Evolutionary conservation across 257 asterid genomes (phyloP), one percentile per base, ranked within the genome.

Genomic region (Nicotiana undulata): DNA sequence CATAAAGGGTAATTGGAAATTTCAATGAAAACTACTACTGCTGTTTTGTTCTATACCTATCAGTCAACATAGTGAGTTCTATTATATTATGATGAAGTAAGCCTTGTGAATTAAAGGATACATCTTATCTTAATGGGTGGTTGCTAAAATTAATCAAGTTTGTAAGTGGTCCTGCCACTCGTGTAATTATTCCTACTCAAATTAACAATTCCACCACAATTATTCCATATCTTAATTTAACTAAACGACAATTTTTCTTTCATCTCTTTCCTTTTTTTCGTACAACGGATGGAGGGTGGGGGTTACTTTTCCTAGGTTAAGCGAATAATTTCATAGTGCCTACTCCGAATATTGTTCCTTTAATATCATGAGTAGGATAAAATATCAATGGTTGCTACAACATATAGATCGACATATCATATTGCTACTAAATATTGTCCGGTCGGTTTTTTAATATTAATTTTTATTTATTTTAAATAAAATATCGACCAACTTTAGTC

Each of bases 21-120:
- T 13, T 70, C 55, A 52, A 74, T 31, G 64, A 20, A 37, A 64
- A 52, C 51, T 13, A 72, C 84, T 32, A 32, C 61, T 17, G 60
- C 16, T 63, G 34, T 52, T 32, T 26, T 28, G 22, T 28, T 20
- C 4, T 34, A 40, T 72, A 9, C 20, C 52, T 32, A 74, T 26
- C 26, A 16, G 77, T 81, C 63, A 72, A 8, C 46, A 59, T n/a
- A n/a, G n/a, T n/a, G n/a, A n/a, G n/a, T n/a, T n/a, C n/a, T n/a
- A n/a, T n/a, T n/a, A n/a, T n/a, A n/a, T n/a, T n/a, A n/a, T n/a
- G 63, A 72, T 87, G 79, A 85, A 15, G 85, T 37, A 32, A 24
- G 86, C 51, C 11, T 9, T 4, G 22, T 16, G 18, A 63, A 24
- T 72, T 53, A 79, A 52, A 28, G 28, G 10, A 81, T 17, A 81